A percentile compares a stretch with the other conserved stretches of the same genome.
Conservation (phyloP, 441 rosid genomes). For the Brassica hybrid region DNA sequence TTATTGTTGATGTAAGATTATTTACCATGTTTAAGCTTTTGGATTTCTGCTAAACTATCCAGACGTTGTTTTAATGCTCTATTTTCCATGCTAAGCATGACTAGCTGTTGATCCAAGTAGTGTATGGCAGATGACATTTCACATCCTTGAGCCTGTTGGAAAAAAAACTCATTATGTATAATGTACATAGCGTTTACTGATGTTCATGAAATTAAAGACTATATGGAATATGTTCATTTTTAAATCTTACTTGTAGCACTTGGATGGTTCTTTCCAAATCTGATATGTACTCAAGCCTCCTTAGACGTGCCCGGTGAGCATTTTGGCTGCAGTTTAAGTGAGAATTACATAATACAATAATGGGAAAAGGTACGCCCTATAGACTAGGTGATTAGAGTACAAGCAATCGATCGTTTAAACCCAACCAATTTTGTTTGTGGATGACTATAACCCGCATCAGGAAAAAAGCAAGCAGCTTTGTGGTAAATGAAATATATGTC, state of each 20-base stretch:
- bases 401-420: neutral
- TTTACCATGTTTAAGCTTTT: conserved; percentile 54
- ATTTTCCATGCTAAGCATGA: conserved; percentile 59
- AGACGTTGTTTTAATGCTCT: conserved; percentile 50
- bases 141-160: conserved; percentile 54
- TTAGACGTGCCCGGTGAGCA: conserved; percentile 58
- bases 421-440: neutral
- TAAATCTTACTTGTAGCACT: conserved; percentile 50
- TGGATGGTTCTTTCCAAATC: conserved; percentile 58
- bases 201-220: neutral
- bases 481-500: neutral
- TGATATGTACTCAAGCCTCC: conserved; percentile 58
- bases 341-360: neutral
- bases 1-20: neutral
- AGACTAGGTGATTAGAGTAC: neutral
- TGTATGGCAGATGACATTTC: conserved; percentile 52
- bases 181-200: neutral
- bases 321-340: conserved; percentile 47
- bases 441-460: neutral
- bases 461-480: neutral
- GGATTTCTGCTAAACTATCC: conserved; percentile 58
- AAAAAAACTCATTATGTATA: neutral
- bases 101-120: conserved; percentile 51
- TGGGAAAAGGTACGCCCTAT: neutral
- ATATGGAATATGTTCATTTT: neutral